phyloP scores from a whole-genome alignment of 2,329 filamentous ascomycete genomes.

The Chaetomiaceae sp. region DNA sequence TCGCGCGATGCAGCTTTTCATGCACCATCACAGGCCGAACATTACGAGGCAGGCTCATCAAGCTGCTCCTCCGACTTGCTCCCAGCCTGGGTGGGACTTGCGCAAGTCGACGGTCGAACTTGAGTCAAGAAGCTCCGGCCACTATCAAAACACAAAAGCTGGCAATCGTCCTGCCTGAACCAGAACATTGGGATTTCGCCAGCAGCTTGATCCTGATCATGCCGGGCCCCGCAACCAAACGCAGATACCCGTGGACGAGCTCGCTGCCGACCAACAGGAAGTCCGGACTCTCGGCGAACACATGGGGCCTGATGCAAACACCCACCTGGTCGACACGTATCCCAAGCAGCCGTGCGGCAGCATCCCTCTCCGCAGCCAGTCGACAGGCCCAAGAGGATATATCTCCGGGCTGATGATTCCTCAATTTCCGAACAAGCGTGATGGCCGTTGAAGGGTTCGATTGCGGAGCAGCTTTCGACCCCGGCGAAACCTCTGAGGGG shows the following conservation, averaged over 20 bases:
- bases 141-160: neutral
- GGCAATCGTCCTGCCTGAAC: neutral
- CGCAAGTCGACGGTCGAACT: too few relatives aligned
- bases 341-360: neutral
- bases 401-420: neutral
- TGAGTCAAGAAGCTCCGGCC: too few relatives aligned
- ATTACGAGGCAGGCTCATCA: too few relatives aligned
- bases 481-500: too few relatives aligned
- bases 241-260: slow-evolving; percentile 22
- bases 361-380: neutral
- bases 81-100: too few relatives aligned
- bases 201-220: slow-evolving; percentile 21
- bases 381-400: neutral
- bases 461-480: too few relatives aligned
- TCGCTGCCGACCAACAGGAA: slow-evolving; percentile 16
- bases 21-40: too few relatives aligned
- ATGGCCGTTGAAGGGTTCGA: too few relatives aligned
- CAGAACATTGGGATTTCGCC: slow-evolving; percentile 14
- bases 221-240: slow-evolving; percentile 21
- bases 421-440: neutral
- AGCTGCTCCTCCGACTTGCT: too few relatives aligned
- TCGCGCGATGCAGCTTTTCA: neutral
- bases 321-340: slow-evolving; percentile 9
- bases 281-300: slow-evolving; percentile 18
- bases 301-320: slow-evolving; percentile 22